Conservation (phyloP, 768 basidiomycete species). For the Russula lepida region DNA sequence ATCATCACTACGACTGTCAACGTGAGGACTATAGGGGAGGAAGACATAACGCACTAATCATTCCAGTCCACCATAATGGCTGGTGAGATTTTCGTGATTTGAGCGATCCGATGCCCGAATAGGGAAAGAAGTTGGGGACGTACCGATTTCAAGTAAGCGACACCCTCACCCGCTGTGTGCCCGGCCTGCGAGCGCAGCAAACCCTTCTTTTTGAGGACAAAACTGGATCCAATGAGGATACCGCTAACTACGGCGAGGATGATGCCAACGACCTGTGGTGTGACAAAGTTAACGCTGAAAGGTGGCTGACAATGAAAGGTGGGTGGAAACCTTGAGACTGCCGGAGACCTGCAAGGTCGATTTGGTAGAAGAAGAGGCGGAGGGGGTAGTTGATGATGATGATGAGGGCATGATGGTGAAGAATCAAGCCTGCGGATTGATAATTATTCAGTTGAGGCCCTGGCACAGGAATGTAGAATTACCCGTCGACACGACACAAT, state of each 20-base stretch:
- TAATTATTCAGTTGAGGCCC: not conserved
- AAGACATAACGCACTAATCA: constrained; percentile 54
- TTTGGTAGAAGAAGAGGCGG: constrained; percentile 12
- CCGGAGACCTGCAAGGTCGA: constrained; percentile 10
- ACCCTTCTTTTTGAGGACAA: constrained; percentile 98
- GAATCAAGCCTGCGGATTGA: not conserved
- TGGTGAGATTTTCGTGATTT: constrained; percentile 26
- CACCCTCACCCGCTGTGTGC: constrained; percentile 72
- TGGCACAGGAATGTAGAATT: not conserved
- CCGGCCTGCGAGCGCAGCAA: constrained; percentile 75
- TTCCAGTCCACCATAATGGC: constrained; percentile 91
- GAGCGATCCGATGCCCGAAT: not conserved
- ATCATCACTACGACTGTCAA: constrained; percentile 65
- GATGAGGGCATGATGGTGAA: constrained; percentile 10
- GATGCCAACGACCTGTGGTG: constrained; percentile 61
- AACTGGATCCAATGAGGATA: constrained; percentile 82
- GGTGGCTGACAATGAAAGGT: not conserved
- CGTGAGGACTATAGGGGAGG: not conserved
- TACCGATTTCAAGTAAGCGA: constrained; percentile 91
- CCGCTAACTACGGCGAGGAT: constrained; percentile 72
- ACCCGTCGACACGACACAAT: too few relatives aligned
- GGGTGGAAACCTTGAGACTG: constrained; percentile 14
- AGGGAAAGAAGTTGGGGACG: constrained; percentile 26
- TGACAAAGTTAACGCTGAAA: not conserved
- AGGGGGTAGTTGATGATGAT: constrained; percentile 9